These are phyloP conservation scores for Kandelia obovata DNA, from an alignment of 345 rosid genomes.

Conservation along the genomic window DNA sequence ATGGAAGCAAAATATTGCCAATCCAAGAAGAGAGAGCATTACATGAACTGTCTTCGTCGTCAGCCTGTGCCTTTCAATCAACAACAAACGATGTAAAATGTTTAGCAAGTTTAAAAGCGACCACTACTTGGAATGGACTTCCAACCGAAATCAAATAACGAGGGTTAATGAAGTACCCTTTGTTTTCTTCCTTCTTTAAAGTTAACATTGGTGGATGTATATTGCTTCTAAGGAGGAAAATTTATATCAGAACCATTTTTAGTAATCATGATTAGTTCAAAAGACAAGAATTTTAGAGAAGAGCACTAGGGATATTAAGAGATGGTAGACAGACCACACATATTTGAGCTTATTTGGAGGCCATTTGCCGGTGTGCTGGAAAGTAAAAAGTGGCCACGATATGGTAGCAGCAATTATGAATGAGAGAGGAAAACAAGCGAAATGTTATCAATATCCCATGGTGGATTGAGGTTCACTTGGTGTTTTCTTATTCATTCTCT, in stretches of 20 bases:
- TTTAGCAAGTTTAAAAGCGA: background rate
- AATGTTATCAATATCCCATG: background rate
- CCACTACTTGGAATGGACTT: background rate
- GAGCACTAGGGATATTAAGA: conserved; percentile 1
- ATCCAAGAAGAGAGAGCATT: conserved; percentile 14
- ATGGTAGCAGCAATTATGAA: conserved; percentile 6
- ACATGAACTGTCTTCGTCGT: conserved; percentile 23
- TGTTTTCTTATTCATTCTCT: background rate
- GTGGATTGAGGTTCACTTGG: conserved; percentile 1
- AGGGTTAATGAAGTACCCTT: conserved; percentile 2
- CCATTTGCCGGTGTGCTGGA: background rate
- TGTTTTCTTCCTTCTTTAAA: conserved; percentile 12
- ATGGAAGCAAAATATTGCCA: conserved; percentile 18
- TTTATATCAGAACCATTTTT: conserved; percentile 16
- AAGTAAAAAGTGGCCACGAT: background rate
- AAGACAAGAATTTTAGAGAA: background rate
- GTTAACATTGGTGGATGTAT: conserved; percentile 11
- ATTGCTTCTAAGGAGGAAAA: conserved; percentile 10
- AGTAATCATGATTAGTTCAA: conserved; percentile 27
- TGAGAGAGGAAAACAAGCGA: background rate
- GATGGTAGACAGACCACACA: conserved; percentile 23
- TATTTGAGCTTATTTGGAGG: conserved; percentile 3
- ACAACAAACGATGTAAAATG: background rate
- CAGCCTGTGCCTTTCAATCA: conserved; percentile 5
- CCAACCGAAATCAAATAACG: background rate